Conservation (phyloP, 768 basidiomycete species). For the Grammothele lineata region DNA sequence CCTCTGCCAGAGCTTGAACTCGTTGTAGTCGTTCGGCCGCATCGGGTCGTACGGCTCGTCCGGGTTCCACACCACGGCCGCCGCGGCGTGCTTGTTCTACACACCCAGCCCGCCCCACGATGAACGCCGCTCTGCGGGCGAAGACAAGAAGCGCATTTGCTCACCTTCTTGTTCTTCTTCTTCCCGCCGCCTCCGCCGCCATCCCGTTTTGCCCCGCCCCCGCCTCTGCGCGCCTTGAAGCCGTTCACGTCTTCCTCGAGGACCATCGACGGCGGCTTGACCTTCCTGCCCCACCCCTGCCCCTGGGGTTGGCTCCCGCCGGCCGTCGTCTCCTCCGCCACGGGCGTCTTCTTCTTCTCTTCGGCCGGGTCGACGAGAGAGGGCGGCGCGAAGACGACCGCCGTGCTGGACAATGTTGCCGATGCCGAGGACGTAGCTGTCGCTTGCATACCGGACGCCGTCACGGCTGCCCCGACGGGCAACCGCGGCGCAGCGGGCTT, state of each 20-base stretch:
- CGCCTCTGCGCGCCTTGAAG: constrained; percentile 58
- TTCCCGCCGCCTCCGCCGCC: constrained; percentile 42
- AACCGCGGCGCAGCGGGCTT: constrained; percentile 51
- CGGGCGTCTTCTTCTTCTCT: constrained; percentile 31
- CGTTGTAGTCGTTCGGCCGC: constrained; percentile 85
- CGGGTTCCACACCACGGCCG: constrained; percentile 68
- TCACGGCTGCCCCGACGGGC: constrained; percentile 59
- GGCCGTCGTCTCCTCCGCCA: not conserved
- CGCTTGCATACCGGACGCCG: constrained; percentile 21
- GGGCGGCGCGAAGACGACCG: constrained; percentile 70
- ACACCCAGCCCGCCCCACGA: constrained; percentile 2
- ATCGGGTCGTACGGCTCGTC: constrained; percentile 74
- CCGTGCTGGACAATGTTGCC: constrained; percentile 45
- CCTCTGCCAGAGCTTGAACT: constrained; percentile 79
- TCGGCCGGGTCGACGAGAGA: constrained; percentile 39
- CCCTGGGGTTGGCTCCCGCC: constrained; percentile 23
- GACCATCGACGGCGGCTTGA: constrained; percentile 88
- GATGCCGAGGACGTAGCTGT: constrained; percentile 12
- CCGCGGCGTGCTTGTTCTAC: constrained; percentile 59
- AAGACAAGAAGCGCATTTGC: constrained; percentile 4
- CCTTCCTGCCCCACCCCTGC: constrained; percentile 82
- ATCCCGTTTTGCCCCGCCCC: constrained; percentile 49
- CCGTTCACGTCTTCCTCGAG: constrained; percentile 88
- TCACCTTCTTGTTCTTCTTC: constrained; percentile 60
- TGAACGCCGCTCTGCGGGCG: not conserved